Evolutionary conservation across 495 filamentous ascomycete species (phyloP).

Genomic region (Aspergillus incahuasiensis): DNA sequence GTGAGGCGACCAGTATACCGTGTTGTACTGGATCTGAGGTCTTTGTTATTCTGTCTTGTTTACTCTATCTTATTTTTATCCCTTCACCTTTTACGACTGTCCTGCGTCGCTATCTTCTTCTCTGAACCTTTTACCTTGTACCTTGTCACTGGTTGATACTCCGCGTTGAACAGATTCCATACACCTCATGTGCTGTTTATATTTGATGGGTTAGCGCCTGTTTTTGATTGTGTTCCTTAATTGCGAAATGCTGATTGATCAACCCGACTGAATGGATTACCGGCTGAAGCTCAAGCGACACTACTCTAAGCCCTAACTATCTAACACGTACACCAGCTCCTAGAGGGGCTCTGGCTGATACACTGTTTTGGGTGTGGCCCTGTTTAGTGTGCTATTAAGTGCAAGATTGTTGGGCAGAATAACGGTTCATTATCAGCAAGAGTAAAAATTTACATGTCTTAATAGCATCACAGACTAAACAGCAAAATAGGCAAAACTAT

Average conservation of each 20-base stretch:
- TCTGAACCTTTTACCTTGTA: neutral
- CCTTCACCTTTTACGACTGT: neutral
- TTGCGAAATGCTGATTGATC: too few species aligned
- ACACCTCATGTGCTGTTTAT: neutral
- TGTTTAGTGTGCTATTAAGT: too few species aligned
- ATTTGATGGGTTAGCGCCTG: neutral
- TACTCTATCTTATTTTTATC: neutral
- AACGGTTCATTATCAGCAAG: neutral
- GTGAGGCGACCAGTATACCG: slow-evolving; percentile 5
- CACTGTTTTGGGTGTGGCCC: too few species aligned
- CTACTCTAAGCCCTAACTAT: too few species aligned
- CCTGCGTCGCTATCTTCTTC: neutral
- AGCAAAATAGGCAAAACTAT: neutral
- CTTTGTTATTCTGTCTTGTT: neutral
- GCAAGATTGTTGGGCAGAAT: too few species aligned
- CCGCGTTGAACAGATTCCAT: neutral
- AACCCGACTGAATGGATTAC: too few species aligned
- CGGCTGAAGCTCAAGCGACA: too few species aligned
- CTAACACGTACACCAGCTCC: too few species aligned
- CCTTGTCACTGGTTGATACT: slow-evolving; percentile 4
- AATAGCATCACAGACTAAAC: neutral
- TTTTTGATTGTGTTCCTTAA: too few species aligned
- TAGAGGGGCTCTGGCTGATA: too few species aligned
- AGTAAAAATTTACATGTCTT: neutral
- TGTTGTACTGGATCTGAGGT: slow-evolving; percentile 38